Base-by-base conservation (phyloP, 495 filamentous ascomycete species). In the Xylaria intraflava region DNA sequence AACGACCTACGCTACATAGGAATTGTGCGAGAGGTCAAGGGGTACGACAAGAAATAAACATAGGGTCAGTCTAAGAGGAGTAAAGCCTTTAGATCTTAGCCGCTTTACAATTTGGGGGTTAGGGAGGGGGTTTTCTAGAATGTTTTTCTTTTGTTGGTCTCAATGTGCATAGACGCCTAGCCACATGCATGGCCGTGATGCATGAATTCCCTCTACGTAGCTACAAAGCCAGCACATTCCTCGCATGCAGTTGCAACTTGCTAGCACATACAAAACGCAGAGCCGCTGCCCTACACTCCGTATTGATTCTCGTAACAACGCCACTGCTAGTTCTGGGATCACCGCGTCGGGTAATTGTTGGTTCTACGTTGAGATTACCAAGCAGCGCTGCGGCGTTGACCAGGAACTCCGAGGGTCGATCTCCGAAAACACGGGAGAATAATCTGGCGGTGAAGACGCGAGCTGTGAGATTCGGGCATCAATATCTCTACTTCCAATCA, bases 91-190 rank as follows among this genome's bases (percentile, higher is more conserved):
- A n/a, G n/a, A n/a, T n/a, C n/a, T n/a, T n/a, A n/a, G n/a, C n/a
- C n/a, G n/a, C n/a, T n/a, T n/a, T n/a, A n/a, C n/a, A n/a, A n/a
- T n/a, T n/a, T n/a, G n/a, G n/a, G n/a, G n/a, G n/a, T n/a, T n/a
- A 40, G 56, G 54, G 51, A 51, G 53, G 41, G 29, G 39, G 22
- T 49, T 49, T 63, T 65, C 52, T 24, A 58, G 57, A 51, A 56
- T 23, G 35, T 23, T 7, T 46, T 45, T 56, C 36, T 40, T 31
- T 54, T 11, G 48, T 56, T 38, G 42, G 26, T 48, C 23, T 58
- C 55, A 57, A 62, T 65, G 60, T 46, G 55, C 59, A 51, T 58
- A 11, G 40, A 51, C 14, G 49, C 50, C 19, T 30, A 17, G 36
- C 12, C 20, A 46, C 41, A 26, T 35, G 31, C 50, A 26, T 36